A percentile compares a stretch with the other conserved stretches of the same genome.
Evolutionary conservation across 805 yeast genomes (phyloP).

Genomic region (Yamadazyma kitorensis): DNA sequence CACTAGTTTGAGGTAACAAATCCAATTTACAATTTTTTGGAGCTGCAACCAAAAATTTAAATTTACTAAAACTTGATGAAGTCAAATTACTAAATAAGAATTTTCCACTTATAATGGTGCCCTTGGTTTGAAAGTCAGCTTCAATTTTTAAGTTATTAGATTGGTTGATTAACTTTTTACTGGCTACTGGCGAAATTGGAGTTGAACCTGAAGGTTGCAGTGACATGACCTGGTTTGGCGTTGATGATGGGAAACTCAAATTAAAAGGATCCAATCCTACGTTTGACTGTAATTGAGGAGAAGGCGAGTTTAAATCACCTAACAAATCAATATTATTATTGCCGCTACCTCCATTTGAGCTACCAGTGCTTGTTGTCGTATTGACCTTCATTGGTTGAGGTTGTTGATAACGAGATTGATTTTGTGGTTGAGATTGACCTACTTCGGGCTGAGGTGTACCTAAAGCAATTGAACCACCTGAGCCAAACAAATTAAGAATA

Average conservation of each 20-base stretch:
- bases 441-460: constrained; percentile 18
- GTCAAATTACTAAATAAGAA: constrained; percentile 52
- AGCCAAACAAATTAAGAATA: constrained; percentile 42
- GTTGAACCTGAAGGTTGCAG: neutral
- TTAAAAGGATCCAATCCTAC: constrained; percentile 39
- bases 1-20: constrained; percentile 62
- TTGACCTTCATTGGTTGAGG: constrained; percentile 14
- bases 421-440: neutral
- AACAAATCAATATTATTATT: constrained; percentile 25
- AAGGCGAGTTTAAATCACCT: constrained; percentile 39
- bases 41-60: constrained; percentile 67
- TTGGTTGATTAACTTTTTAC: constrained; percentile 34
- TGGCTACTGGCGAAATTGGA: constrained; percentile 12
- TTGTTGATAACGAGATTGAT: constrained; percentile 3
- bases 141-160: constrained; percentile 50
- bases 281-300: constrained; percentile 33
- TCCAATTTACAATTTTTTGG: constrained; percentile 60
- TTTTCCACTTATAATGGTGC: constrained; percentile 39
- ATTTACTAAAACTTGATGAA: constrained; percentile 41
- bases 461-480: constrained; percentile 50
- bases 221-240: constrained; percentile 28
- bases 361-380: neutral
- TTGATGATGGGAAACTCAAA: constrained; percentile 35
- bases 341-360: neutral
- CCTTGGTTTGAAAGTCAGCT: constrained; percentile 34